phyloP scores from a whole-genome alignment of 2,329 filamentous ascomycete species.

The Colletotrichum cereale region DNA sequence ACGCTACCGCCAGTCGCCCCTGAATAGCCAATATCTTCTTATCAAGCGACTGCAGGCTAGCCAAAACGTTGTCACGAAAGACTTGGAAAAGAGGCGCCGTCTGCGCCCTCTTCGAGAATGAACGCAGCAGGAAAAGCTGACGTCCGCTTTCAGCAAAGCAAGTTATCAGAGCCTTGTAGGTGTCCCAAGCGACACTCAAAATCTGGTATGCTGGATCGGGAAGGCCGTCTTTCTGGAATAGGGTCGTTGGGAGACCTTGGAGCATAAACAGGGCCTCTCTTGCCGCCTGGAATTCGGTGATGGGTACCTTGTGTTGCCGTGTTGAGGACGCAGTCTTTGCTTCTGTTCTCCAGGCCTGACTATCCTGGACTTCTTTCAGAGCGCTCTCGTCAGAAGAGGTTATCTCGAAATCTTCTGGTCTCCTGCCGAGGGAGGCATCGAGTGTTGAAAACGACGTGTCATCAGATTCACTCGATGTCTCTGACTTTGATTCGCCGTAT shows the following conservation, averaged over 20 bases:
- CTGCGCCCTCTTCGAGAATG: conserved; percentile 58
- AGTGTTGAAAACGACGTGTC: conserved; percentile 52
- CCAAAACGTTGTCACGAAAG: conserved; percentile 74
- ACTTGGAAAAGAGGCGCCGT: conserved; percentile 74
- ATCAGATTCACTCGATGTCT: conserved; percentile 49
- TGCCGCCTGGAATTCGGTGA: conserved; percentile 38
- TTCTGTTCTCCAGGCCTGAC: conserved; percentile 60
- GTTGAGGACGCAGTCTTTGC: conserved; percentile 2
- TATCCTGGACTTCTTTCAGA: conserved; percentile 51
- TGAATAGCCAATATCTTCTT: conserved; percentile 70
- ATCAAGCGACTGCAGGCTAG: conserved; percentile 71
- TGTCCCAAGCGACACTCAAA: conserved; percentile 61
- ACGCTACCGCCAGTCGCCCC: conserved; percentile 66
- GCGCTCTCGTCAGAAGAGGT: conserved; percentile 48
- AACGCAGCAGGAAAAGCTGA: conserved; percentile 59
- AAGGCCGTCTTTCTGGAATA: conserved; percentile 68
- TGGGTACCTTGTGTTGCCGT: conserved; percentile 35
- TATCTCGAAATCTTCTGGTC: conserved; percentile 49
- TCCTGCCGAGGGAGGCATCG: conserved; percentile 47
- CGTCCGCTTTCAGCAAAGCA: conserved; percentile 62
- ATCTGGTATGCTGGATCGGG: conserved; percentile 60
- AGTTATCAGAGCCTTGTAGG: conserved; percentile 61
- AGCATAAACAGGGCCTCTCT: conserved; percentile 82
- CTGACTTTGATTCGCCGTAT: conserved; percentile 52
- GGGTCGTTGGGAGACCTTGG: conserved; percentile 78